phyloP scores from a whole-genome alignment of 345 rosid species.

The Gossypium herbaceum region DNA sequence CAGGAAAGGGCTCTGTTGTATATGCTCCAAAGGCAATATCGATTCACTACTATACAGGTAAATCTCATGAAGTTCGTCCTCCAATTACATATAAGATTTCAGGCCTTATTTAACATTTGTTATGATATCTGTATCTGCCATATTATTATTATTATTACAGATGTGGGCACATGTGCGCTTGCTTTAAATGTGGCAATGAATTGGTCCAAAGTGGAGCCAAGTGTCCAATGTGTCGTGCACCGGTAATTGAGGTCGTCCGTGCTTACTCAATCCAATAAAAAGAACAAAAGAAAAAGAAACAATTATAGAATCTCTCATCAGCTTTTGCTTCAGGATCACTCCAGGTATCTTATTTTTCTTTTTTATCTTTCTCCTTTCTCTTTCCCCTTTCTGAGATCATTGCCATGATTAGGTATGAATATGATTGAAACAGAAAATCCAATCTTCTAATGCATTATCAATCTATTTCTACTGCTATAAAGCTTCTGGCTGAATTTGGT shows the following conservation, averaged over 20 bases:
- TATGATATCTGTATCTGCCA: neutral
- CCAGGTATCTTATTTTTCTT: neutral
- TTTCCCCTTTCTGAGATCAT: neutral
- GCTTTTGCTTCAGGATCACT: neutral
- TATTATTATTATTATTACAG: slow-evolving; percentile 37
- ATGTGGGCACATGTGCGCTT: slow-evolving; percentile 97
- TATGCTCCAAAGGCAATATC: slow-evolving; percentile 61
- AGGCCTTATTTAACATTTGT: neutral
- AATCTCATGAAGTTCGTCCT: neutral
- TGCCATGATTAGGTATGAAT: neutral
- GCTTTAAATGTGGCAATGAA: slow-evolving; percentile 75
- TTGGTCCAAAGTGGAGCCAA: slow-evolving; percentile 66
- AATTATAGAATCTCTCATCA: neutral
- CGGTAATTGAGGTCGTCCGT: slow-evolving; percentile 80
- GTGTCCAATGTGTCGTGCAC: slow-evolving; percentile 96
- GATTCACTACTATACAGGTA: slow-evolving; percentile 89
- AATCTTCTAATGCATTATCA: neutral
- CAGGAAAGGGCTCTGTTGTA: slow-evolving; percentile 79
- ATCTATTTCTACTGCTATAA: too few species aligned
- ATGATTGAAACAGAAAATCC: slow-evolving; percentile 12
- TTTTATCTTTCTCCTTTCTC: neutral
- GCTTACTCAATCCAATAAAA: slow-evolving; percentile 56
- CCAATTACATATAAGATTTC: neutral
- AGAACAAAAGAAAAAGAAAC: neutral
- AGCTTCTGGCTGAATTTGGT: too few species aligned